phyloP scores from a whole-genome alignment of 768 basidiomycete species.

The Amyloporia xantha region DNA sequence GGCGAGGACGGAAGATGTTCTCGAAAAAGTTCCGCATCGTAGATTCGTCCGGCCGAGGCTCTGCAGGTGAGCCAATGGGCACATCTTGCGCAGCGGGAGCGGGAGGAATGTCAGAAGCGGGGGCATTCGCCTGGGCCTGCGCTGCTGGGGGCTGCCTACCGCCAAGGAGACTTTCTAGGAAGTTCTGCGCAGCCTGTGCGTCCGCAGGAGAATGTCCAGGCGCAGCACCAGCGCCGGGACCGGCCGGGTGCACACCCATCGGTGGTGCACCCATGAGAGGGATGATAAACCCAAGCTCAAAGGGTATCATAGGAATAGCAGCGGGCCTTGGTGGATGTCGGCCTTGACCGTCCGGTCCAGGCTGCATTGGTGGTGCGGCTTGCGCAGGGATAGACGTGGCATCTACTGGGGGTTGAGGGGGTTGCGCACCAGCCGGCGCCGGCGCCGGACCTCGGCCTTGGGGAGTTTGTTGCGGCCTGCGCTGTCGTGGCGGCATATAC shows the following conservation, averaged over 20 bases:
- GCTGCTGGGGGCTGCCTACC: slow-evolving; percentile 5
- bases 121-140: no score
- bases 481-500: slow-evolving; percentile 19
- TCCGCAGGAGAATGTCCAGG: neutral
- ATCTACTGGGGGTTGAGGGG: slow-evolving; percentile 1
- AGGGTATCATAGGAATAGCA: slow-evolving; percentile 11
- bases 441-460: neutral
- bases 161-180: slow-evolving; percentile 6
- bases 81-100: no score
- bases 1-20: slow-evolving; percentile 3
- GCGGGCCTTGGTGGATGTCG: neutral
- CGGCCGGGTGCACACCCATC: no score
- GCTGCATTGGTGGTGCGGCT: slow-evolving; percentile 1
- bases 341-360: neutral
- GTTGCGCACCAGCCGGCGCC: slow-evolving; percentile 4
- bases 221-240: neutral
- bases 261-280: slow-evolving; percentile 7
- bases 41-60: no score
- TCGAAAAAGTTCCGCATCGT: no score
- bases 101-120: no score
- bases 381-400: slow-evolving; percentile 2
- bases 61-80: no score
- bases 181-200: neutral
- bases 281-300: slow-evolving; percentile 19
- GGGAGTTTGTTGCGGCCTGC: slow-evolving; percentile 1